These are phyloP conservation scores for Coniochaeta ligniaria DNA, from an alignment of 2,329 filamentous ascomycete genomes.

Conservation along the genomic window DNA sequence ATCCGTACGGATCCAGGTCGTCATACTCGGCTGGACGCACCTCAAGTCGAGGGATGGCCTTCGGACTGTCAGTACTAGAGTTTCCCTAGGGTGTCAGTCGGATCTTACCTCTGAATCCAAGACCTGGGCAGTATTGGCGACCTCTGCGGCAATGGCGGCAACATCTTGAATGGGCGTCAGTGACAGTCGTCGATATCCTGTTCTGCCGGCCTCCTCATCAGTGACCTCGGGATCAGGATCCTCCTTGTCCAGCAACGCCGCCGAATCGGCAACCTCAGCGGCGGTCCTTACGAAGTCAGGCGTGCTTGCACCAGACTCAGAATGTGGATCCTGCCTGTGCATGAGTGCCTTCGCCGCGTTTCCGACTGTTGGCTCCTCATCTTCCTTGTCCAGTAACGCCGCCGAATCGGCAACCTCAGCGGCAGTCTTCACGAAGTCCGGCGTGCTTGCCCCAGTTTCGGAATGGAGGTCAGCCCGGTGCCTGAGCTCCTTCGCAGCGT, in stretches of 20 bases:
- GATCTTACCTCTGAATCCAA: slow-evolving; percentile 20
- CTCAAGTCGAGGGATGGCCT: neutral
- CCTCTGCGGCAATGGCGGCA: slow-evolving; percentile 34
- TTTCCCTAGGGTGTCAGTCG: neutral
- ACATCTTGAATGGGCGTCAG: slow-evolving; percentile 32
- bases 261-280: slow-evolving; percentile 27
- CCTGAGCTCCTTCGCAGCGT: neutral
- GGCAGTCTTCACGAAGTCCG: neutral
- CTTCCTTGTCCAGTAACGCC: slow-evolving; percentile 20
- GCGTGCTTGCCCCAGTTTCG: neutral
- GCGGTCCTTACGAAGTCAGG: slow-evolving; percentile 18
- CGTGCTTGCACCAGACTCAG: slow-evolving; percentile 16
- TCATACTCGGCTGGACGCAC: neutral
- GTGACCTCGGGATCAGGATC: slow-evolving; percentile 22
- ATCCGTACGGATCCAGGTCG: neutral
- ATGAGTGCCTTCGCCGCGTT: slow-evolving; percentile 9
- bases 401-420: slow-evolving; percentile 27
- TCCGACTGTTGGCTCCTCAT: slow-evolving; percentile 6
- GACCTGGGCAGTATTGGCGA: slow-evolving; percentile 31
- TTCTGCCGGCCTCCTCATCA: slow-evolving; percentile 22
- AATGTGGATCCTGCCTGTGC: slow-evolving; percentile 3
- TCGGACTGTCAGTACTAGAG: neutral
- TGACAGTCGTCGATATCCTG: slow-evolving; percentile 25
- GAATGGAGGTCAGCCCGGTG: neutral
- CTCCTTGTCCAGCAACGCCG: slow-evolving; percentile 20